Base-by-base conservation (phyloP, 139 green algal species). In the Closterium sp. region DNA sequence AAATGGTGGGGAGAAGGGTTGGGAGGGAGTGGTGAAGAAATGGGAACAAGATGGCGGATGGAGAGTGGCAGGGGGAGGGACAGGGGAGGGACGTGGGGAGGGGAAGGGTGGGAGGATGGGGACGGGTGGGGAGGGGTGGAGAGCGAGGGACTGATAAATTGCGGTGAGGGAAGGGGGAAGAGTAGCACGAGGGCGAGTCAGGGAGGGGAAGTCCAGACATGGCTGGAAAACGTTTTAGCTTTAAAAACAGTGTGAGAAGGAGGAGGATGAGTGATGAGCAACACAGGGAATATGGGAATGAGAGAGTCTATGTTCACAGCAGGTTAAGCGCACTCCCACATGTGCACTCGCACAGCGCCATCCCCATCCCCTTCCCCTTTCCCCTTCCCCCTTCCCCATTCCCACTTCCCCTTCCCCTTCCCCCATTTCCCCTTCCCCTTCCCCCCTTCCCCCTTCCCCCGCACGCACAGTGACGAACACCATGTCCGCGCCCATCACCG, bases 401-500 rank as follows among this genome's bases (percentile, higher is more conserved):
- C 17, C 62, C 62, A 13, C 2, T 4, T 27, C 62, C 17, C 62
- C 17, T 4, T 27, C 5, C 62, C 62, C 62, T 13, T 4, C 24
- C 9, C 13, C 50, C 50, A 6, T 0, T 2, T 24, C 9, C 50
- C 50, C 9, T 10, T 22, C 13, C 50, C 50, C 10, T 11, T 22
- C 13, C 62, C 62, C 62, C 5, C 10, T 13, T 13, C 17, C 62
- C 62, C 11, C 11, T 2, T 4, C 45, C 10, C 45, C 11, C 7
- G 5, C 42, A 87, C 85, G 24, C 85, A 87, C 85, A 13, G 97
- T 98, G 90, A 99, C 97, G 93, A 99, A 99, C n/a, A 97, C 96
- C 95, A 98, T 95, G 92, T 98, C 97, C n/a, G 96, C 96, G 70
- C 95, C 97, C 28, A 70, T 21, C 1, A 98, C 95, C 9, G 95